Base-by-base conservation (phyloP, 805 yeast species). In the Candida coleopterorum region DNA sequence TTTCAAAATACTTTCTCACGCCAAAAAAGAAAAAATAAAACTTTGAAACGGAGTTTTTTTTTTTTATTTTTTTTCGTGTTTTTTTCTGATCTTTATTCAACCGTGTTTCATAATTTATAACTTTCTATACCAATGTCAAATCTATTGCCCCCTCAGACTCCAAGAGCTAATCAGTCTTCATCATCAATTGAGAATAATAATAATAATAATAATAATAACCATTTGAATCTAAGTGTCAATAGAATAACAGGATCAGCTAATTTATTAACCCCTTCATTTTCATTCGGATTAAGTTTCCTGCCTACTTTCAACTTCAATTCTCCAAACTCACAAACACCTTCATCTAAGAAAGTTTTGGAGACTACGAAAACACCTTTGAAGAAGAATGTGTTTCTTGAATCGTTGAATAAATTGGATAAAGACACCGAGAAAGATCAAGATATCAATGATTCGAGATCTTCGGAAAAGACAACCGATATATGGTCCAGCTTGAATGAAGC, bases 261-360 rank as follows among this genome's bases (percentile, higher is more conserved):
- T 27, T 15, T 27, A 18, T 40, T 49, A 35, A 60, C 66, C 9
- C 64, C 67, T 2, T 52, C 64, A 6, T 62, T 64, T 46, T 50
- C 61, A 20, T 62, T 65, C 41, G 66, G 69, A 6, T 44, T 64
- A 21, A 64, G 63, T 25, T 61, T 64, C 34, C 68, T 61, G 68
- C 71, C 72, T 10, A 61, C 68, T n/a, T 62, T 65, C 45, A 62
- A 56, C 25, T 60, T 65, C 44, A 48, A 56, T 34, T 58, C 68
- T 9, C 71, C 71, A 6, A 36, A 38, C 41, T n/a, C n/a, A n/a
- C n/a, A n/a, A n/a, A n/a, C n/a, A n/a, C 57, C n/a, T 46, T 62
- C 69, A 9, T 68, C 70, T 2, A 64, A 57, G 32, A 46, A 59
- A 31, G 53, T 62, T 37, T 52, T 62, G 40, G 57, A 52, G 32